Evolutionary conservation across 2,329 filamentous ascomycete species (phyloP).

Genomic region (Remersonia thermophila): DNA sequence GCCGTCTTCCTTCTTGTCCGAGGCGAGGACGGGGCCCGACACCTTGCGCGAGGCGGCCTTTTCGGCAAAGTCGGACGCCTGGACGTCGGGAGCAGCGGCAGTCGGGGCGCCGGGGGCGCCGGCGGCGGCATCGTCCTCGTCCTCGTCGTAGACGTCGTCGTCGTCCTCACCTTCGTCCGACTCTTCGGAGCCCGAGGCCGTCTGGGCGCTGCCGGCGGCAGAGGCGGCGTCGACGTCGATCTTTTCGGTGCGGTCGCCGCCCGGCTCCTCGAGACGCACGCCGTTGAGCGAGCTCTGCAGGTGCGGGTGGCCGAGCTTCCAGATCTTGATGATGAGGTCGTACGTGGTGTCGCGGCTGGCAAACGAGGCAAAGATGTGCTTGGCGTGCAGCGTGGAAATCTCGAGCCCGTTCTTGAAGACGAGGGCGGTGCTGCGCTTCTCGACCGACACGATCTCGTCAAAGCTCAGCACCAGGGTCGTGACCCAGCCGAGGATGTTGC

Average conservation of each 20-base stretch:
- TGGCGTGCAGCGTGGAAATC: slow-evolving; percentile 88
- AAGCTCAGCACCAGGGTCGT: slow-evolving; percentile 97
- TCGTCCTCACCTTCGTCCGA: slow-evolving; percentile 63
- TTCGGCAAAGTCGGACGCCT: slow-evolving; percentile 41
- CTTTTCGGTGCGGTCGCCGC: slow-evolving; percentile 87
- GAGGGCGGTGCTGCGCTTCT: slow-evolving; percentile 91
- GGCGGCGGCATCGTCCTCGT: slow-evolving; percentile 59
- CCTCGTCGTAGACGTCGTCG: slow-evolving; percentile 67
- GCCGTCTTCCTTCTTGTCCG: slow-evolving; percentile 42
- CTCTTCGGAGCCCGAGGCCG: slow-evolving; percentile 44
- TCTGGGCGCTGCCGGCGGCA: slow-evolving; percentile 32
- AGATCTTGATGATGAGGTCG: slow-evolving; percentile 93
- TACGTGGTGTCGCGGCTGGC: slow-evolving; percentile 92
- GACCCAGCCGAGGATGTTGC: slow-evolving; percentile 96
- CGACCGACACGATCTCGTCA: slow-evolving; percentile 91
- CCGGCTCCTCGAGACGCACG: slow-evolving; percentile 65
- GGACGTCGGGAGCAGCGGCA: slow-evolving; percentile 28
- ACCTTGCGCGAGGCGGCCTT: slow-evolving; percentile 58
- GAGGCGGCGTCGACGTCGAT: slow-evolving; percentile 37
- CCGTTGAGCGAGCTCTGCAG: slow-evolving; percentile 86
- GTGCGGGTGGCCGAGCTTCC: slow-evolving; percentile 91
- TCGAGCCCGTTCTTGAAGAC: slow-evolving; percentile 96
- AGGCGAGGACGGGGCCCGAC: slow-evolving; percentile 40
- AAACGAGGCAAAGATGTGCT: slow-evolving; percentile 92
- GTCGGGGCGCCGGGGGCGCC: slow-evolving; percentile 17